Conservation (phyloP, 148 eudicot species). For the Rhododendron ovatum region DNA sequence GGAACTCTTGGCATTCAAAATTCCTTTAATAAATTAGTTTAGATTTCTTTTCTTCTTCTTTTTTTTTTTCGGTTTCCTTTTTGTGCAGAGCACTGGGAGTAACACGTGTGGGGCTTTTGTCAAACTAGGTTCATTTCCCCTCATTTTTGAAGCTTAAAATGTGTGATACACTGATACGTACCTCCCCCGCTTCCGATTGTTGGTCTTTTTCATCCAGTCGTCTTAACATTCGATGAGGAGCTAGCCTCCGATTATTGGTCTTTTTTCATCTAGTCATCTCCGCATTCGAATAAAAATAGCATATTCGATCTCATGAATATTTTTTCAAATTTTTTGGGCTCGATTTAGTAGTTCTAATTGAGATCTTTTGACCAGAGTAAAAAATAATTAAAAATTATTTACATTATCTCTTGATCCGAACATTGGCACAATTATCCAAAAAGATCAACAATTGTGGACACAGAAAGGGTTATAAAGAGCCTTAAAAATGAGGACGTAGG, state of each 20-base stretch:
- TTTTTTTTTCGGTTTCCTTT: too few species aligned
- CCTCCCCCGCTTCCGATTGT: neutral
- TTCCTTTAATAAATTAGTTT: neutral
- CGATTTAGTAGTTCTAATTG: neutral
- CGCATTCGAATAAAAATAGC: neutral
- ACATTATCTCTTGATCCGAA: neutral
- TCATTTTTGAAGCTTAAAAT: too few species aligned
- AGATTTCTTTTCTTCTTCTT: neutral
- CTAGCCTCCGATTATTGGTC: too few species aligned
- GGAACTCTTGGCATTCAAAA: neutral
- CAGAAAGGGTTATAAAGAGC: neutral
- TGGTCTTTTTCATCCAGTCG: neutral
- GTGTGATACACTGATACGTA: neutral
- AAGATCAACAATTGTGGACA: neutral
- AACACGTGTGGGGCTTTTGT: too few species aligned
- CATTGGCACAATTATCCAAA: neutral
- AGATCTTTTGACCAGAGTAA: neutral
- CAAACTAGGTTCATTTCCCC: too few species aligned
- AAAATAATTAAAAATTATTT: neutral
- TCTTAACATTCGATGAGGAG: too few species aligned
- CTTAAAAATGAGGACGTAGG: neutral
- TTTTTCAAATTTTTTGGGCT: neutral
- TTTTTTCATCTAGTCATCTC: too few species aligned
- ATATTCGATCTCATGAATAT: neutral
- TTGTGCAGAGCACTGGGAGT: too few species aligned